A percentile compares a stretch with the other conserved stretches of the same genome.
phyloP scores from a whole-genome alignment of 805 yeast species.

The Sungouiella blattae region DNA sequence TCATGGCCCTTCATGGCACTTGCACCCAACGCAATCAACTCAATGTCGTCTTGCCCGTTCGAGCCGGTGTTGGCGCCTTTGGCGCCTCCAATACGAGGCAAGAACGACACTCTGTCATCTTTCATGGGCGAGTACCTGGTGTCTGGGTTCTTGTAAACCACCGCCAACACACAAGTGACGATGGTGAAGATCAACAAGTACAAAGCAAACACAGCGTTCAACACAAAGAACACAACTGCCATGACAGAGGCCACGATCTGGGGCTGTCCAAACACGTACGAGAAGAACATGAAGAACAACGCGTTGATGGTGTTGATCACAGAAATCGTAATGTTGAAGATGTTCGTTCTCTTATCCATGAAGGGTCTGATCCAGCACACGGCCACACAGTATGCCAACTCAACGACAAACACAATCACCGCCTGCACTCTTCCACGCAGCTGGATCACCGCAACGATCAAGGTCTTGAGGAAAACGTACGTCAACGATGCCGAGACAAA shows the following conservation, averaged over 20 bases:
- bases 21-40: conserved; percentile 71
- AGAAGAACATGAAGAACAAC: conserved; percentile 83
- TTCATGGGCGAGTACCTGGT: conserved; percentile 93
- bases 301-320: conserved; percentile 79
- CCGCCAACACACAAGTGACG: conserved; percentile 79
- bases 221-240: conserved; percentile 83
- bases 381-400: conserved; percentile 62
- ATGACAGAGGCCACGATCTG: conserved; percentile 86
- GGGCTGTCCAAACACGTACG: conserved; percentile 79
- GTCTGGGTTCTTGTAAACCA: conserved; percentile 89
- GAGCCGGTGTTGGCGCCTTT: conserved; percentile 24
- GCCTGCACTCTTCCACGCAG: conserved; percentile 78
- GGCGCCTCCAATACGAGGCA: conserved; percentile 54
- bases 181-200: conserved; percentile 80
- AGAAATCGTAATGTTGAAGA: conserved; percentile 84
- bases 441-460: conserved; percentile 86
- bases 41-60: conserved; percentile 45
- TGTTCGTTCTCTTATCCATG: conserved; percentile 92
- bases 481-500: conserved; percentile 65
- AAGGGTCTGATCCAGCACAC: conserved; percentile 78
- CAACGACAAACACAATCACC: conserved; percentile 69
- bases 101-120: conserved; percentile 95
- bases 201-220: conserved; percentile 87
- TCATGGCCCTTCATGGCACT: conserved; percentile 64
- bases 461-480: conserved; percentile 69